phyloP scores from a whole-genome alignment of 805 yeast species.

The Komagataella kurtzmanii region DNA sequence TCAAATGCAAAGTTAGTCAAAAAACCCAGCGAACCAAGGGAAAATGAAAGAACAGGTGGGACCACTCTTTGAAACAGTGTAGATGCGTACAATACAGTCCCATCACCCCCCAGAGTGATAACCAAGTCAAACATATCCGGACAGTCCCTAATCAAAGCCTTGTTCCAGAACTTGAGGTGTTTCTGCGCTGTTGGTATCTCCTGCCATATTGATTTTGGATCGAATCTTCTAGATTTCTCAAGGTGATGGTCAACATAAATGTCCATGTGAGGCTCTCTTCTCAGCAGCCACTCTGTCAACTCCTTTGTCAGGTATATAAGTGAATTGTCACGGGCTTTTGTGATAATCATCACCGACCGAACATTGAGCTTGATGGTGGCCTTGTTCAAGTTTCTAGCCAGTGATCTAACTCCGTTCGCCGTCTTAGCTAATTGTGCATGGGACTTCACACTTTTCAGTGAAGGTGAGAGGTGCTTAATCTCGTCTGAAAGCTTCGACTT shows the following conservation, averaged over 20 bases:
- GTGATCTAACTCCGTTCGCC: conserved; percentile 66
- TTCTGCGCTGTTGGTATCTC: conserved; percentile 31
- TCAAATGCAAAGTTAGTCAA: conserved; percentile 77
- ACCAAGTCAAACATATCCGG: conserved; percentile 56
- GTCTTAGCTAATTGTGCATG: conserved; percentile 72
- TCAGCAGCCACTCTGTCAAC: conserved; percentile 63
- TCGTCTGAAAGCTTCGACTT: background rate
- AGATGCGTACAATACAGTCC: conserved; percentile 84
- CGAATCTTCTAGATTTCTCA: conserved; percentile 48
- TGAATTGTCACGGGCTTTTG: conserved; percentile 82
- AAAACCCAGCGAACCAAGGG: conserved; percentile 88
- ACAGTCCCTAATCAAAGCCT: conserved; percentile 31
- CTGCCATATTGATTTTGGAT: conserved; percentile 33
- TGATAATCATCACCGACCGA: conserved; percentile 63
- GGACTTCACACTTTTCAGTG: conserved; percentile 39
- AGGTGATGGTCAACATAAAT: conserved; percentile 70
- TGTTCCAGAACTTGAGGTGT: conserved; percentile 57
- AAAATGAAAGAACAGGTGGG: conserved; percentile 85
- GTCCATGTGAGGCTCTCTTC: conserved; percentile 12
- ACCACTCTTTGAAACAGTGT: conserved; percentile 74
- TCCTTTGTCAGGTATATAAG: conserved; percentile 66
- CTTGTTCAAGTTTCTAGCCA: conserved; percentile 57
- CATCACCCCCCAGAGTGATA: conserved; percentile 92
- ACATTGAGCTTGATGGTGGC: conserved; percentile 64
- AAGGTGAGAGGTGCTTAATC: background rate